phyloP scores from a whole-genome alignment of 345 rosid species.

The Hibiscus mutabilis region DNA sequence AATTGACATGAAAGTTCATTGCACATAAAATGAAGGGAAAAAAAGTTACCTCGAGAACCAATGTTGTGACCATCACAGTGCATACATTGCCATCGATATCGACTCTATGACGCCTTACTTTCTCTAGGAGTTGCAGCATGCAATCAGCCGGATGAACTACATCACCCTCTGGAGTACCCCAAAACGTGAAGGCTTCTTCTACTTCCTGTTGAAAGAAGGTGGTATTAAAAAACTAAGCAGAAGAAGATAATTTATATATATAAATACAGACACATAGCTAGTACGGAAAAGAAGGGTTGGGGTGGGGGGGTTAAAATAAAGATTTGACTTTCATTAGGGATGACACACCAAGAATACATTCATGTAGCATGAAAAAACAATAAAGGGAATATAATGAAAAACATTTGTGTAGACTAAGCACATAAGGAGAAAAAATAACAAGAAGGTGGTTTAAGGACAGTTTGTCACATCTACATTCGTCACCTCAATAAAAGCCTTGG shows the following conservation, averaged over 20 bases:
- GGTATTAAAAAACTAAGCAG: not conserved
- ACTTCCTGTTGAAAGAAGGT: constrained; percentile 54
- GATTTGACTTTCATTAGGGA: not conserved
- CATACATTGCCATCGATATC: constrained; percentile 87
- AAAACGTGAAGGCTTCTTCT: constrained; percentile 74
- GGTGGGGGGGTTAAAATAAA: not conserved
- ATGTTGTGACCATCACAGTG: constrained; percentile 91
- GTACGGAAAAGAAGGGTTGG: not conserved
- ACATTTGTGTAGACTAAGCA: not conserved
- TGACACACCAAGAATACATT: no score
- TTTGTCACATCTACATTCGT: constrained; percentile 17
- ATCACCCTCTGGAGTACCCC: constrained; percentile 94
- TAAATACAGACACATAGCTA: not conserved
- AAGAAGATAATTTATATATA: not conserved
- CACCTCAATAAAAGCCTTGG: constrained; percentile 71
- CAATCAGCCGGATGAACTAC: constrained; percentile 88
- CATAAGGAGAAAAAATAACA: not conserved
- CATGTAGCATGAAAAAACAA: no score
- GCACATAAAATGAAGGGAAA: not conserved
- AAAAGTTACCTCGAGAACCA: constrained; percentile 85
- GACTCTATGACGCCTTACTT: constrained; percentile 77
- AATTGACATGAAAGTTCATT: not conserved
- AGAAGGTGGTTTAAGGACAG: constrained; percentile 49
- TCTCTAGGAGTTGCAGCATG: constrained; percentile 91
- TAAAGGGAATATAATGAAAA: not conserved